Conservation (phyloP, 805 yeast genomes). For the Lipomyces yamadae region DNA sequence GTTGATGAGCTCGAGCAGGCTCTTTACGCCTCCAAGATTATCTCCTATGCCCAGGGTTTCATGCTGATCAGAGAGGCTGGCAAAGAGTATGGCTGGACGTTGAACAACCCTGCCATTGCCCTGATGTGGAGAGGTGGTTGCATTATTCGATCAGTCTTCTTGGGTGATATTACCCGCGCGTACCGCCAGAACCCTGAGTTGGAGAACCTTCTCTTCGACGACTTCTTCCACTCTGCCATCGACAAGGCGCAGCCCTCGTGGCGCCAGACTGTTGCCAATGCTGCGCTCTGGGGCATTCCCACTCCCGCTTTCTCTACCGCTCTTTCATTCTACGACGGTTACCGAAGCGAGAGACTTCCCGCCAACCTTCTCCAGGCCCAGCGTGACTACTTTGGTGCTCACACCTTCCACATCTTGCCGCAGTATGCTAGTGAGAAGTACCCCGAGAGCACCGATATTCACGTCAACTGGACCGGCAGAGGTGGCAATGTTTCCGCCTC, state of each 20-base stretch:
- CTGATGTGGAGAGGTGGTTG: slow-evolving; percentile 99
- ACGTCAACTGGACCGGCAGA: slow-evolving; percentile 98
- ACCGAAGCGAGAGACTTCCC: slow-evolving; percentile 93
- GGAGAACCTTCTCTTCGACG: slow-evolving; percentile 93
- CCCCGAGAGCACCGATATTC: slow-evolving; percentile 83
- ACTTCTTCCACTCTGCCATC: slow-evolving; percentile 91
- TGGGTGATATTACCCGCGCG: slow-evolving; percentile 95
- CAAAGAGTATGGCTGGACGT: slow-evolving; percentile 92
- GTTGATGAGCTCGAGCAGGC: slow-evolving; percentile 97
- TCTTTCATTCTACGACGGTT: slow-evolving; percentile 96
- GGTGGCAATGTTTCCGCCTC: slow-evolving; percentile 98
- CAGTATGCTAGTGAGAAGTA: slow-evolving; percentile 75
- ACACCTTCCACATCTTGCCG: slow-evolving; percentile 94
- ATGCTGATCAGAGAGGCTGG: slow-evolving; percentile 99
- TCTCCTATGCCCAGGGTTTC: slow-evolving; percentile 99
- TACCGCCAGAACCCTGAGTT: slow-evolving; percentile 91
- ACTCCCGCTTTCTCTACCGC: slow-evolving; percentile 98
- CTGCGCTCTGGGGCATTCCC: slow-evolving; percentile 88
- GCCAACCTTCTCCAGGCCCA: slow-evolving; percentile 99
- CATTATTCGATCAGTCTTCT: slow-evolving; percentile 97
- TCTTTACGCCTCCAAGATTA: slow-evolving; percentile 95
- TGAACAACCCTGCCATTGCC: slow-evolving; percentile 97
- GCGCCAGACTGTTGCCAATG: slow-evolving; percentile 84
- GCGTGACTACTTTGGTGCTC: slow-evolving; percentile 99
- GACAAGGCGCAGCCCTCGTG: slow-evolving; percentile 93